phyloP scores from a whole-genome alignment of 352 stramenopile species.

The Pythium utonaiense region DNA sequence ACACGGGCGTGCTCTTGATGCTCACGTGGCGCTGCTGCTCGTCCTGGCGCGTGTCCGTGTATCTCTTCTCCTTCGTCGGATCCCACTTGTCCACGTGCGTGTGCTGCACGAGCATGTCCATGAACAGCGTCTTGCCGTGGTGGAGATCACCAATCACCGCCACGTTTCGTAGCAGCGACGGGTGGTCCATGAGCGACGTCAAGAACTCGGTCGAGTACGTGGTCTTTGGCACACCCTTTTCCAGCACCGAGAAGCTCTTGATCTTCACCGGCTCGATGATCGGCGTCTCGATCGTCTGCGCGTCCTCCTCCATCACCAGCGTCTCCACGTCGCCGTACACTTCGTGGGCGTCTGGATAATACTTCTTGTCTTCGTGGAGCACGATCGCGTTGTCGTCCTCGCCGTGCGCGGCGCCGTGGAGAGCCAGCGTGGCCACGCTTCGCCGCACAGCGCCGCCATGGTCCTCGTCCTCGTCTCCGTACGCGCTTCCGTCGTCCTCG shows the following conservation, averaged over 20 bases:
- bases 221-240: slow-evolving; percentile 76
- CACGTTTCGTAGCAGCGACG: slow-evolving; percentile 91
- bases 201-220: slow-evolving; percentile 91
- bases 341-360: slow-evolving; percentile 97
- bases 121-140: slow-evolving; percentile 93
- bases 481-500: slow-evolving; percentile 41
- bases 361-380: slow-evolving; percentile 99
- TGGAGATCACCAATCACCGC: slow-evolving; percentile 97
- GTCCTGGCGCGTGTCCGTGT: slow-evolving; percentile 95
- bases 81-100: slow-evolving; percentile 87
- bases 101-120: slow-evolving; percentile 89
- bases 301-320: slow-evolving; percentile 98
- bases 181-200: slow-evolving; percentile 87
- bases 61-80: slow-evolving; percentile 78
- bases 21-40: slow-evolving; percentile 97
- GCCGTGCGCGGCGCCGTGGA: slow-evolving; percentile 37
- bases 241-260: slow-evolving; percentile 92
- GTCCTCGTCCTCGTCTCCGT: slow-evolving; percentile 27
- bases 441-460: slow-evolving; percentile 16
- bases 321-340: slow-evolving; percentile 97
- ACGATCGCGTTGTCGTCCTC: slow-evolving; percentile 92
- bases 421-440: slow-evolving; percentile 43
- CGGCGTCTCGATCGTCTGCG: slow-evolving; percentile 97
- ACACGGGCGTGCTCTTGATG: slow-evolving; percentile 96
- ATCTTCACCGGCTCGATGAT: slow-evolving; percentile 95